Percentiles rank a stretch among this genome's conserved stretches.
Conservation (phyloP, 2,329 filamentous ascomycete species). For the Xylariaceae sp. region DNA sequence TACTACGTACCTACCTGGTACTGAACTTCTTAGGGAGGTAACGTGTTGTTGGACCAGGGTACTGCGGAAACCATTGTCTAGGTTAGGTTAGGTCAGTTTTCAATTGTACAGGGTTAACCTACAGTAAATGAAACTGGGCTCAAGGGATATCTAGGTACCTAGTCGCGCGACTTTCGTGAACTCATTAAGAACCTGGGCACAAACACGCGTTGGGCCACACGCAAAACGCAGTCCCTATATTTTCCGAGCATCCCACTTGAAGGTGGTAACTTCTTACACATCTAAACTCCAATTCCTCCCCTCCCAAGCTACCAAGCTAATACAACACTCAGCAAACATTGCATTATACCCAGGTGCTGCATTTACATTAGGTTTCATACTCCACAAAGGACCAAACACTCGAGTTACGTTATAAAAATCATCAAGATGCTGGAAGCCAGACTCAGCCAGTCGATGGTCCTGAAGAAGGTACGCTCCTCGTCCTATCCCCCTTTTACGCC, state of each 20-base stretch:
- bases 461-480: conserved; percentile 72
- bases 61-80: too few relatives aligned
- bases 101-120: too few relatives aligned
- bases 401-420: conserved; percentile 3
- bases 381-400: too few relatives aligned
- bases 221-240: conserved; percentile 1
- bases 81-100: too few relatives aligned
- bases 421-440: conserved; percentile 87
- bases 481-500: not conserved
- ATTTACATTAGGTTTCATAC: too few relatives aligned
- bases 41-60: too few relatives aligned
- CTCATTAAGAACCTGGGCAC: conserved; percentile 16
- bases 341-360: too few relatives aligned
- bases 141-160: not conserved
- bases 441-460: conserved; percentile 84
- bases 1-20: too few relatives aligned
- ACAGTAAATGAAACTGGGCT: too few relatives aligned
- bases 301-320: conserved; percentile 3
- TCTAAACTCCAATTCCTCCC: not conserved
- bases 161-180: conserved; percentile 18
- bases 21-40: too few relatives aligned
- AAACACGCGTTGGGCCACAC: conserved; percentile 19
- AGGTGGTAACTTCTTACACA: not conserved
- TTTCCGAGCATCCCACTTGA: conserved; percentile 2
- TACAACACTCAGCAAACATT: too few relatives aligned